Conservation (phyloP, 176 grass and related monocot genomes). For the Rhynchospora pubera region DNA sequence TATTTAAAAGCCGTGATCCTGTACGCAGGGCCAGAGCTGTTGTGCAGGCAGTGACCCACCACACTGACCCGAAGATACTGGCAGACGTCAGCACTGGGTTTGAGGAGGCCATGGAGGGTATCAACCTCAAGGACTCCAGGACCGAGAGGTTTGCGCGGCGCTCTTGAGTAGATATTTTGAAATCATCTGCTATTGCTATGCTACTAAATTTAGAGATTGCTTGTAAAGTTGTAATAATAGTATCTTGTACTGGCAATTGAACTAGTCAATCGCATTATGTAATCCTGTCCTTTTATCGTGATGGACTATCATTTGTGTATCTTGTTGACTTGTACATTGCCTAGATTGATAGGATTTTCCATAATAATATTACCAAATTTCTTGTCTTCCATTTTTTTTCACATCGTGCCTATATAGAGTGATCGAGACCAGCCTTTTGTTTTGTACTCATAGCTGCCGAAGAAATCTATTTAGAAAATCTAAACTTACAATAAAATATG, state of each 20-base stretch:
- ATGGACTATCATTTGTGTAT: neutral
- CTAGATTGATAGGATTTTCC: neutral
- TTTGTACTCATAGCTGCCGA: neutral
- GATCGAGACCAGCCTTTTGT: neutral
- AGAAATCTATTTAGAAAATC: neutral
- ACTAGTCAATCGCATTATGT: neutral
- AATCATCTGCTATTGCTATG: neutral
- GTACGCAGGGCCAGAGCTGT: constrained; percentile 37
- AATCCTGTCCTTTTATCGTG: neutral
- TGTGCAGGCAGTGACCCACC: constrained; percentile 55
- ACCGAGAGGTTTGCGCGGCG: constrained; percentile 47
- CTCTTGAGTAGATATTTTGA: constrained; percentile 27
- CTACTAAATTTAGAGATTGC: neutral
- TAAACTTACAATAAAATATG: neutral
- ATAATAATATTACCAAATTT: neutral
- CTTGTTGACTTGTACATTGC: neutral
- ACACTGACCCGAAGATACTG: constrained; percentile 45
- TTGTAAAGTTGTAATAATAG: neutral
- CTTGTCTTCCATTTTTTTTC: neutral
- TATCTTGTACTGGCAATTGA: neutral
- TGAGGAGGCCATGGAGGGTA: constrained; percentile 48
- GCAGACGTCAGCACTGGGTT: constrained; percentile 41
- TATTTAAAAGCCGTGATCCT: constrained; percentile 51
- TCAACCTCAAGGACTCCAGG: constrained; percentile 39
- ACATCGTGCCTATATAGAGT: neutral